Conservation (phyloP, 805 yeast genomes). For the Pichia paraexigua region DNA sequence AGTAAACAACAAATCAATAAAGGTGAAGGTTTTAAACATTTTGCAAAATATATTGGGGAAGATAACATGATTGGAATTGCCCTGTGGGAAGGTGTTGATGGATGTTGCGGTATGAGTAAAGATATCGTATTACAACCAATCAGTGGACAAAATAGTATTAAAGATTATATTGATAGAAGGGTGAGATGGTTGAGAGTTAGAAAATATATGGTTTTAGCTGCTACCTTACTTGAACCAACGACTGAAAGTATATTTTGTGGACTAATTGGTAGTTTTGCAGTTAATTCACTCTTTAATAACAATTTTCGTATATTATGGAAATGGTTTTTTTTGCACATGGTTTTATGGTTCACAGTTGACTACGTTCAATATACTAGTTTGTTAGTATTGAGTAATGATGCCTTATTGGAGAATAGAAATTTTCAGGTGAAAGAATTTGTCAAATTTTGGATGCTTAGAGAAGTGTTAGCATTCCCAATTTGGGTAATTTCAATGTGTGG, state of each 20-base stretch:
- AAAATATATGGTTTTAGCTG: constrained; percentile 78
- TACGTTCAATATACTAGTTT: constrained; percentile 42
- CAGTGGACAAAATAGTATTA: constrained; percentile 30
- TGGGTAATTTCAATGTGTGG: constrained; percentile 81
- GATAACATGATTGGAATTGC: constrained; percentile 90
- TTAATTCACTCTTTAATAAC: constrained; percentile 37
- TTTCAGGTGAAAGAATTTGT: constrained; percentile 16
- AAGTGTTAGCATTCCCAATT: constrained; percentile 68
- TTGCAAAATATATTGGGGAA: constrained; percentile 80
- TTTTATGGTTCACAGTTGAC: constrained; percentile 60
- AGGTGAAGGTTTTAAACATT: constrained; percentile 53
- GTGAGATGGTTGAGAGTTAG: constrained; percentile 82
- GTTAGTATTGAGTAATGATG: constrained; percentile 26
- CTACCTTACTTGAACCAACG: constrained; percentile 79
- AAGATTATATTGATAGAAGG: constrained; percentile 59
- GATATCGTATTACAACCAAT: constrained; percentile 77
- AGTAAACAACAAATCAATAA: constrained; percentile 27
- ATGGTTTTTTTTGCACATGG: constrained; percentile 45
- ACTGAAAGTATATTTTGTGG: constrained; percentile 73
- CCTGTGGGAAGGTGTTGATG: constrained; percentile 60
- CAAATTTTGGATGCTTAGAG: constrained; percentile 60
- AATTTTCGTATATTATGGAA: constrained; percentile 11
- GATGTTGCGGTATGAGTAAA: constrained; percentile 69
- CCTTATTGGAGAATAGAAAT: background rate
- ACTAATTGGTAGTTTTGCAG: constrained; percentile 52